These are phyloP conservation scores for Clitopilus passeckerianus DNA, from an alignment of 768 basidiomycete genomes.

Conservation along the genomic window DNA sequence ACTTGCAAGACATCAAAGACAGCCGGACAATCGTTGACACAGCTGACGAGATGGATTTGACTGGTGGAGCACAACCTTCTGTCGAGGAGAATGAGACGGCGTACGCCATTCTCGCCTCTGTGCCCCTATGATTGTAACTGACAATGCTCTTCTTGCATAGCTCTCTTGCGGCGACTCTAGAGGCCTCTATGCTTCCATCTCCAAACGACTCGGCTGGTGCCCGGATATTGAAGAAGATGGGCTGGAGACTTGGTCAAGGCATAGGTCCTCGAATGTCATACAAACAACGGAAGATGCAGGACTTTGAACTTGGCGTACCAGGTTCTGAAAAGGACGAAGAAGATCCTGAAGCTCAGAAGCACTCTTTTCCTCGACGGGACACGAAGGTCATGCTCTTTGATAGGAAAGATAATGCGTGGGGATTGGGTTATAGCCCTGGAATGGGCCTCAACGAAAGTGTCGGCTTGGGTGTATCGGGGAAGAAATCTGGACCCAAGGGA, in stretches of 20 bases:
- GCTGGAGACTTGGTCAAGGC: constrained; percentile 91
- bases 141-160: constrained; percentile 26
- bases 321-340: constrained; percentile 40
- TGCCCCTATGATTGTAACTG: constrained; percentile 3
- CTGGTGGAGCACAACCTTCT: constrained; percentile 41
- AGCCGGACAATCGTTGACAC: constrained; percentile 72
- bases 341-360: constrained; percentile 66
- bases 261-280: constrained; percentile 86
- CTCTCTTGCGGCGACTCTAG: constrained; percentile 57
- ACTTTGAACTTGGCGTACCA: constrained; percentile 36
- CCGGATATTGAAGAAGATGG: constrained; percentile 89
- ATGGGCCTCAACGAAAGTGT: constrained; percentile 57
- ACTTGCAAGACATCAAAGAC: constrained; percentile 77
- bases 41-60: constrained; percentile 70
- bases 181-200: constrained; percentile 64
- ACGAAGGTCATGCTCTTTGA: constrained; percentile 55
- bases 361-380: constrained; percentile 84
- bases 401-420: constrained; percentile 74
- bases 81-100: constrained; percentile 43
- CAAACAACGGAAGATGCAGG: constrained; percentile 69
- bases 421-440: constrained; percentile 75
- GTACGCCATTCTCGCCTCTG: constrained; percentile 30
- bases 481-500: constrained; percentile 23
- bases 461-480: constrained; percentile 26
- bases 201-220: constrained; percentile 80